phyloP scores from a whole-genome alignment of 805 yeast species.

The Lipomyces yamanashiensis region DNA sequence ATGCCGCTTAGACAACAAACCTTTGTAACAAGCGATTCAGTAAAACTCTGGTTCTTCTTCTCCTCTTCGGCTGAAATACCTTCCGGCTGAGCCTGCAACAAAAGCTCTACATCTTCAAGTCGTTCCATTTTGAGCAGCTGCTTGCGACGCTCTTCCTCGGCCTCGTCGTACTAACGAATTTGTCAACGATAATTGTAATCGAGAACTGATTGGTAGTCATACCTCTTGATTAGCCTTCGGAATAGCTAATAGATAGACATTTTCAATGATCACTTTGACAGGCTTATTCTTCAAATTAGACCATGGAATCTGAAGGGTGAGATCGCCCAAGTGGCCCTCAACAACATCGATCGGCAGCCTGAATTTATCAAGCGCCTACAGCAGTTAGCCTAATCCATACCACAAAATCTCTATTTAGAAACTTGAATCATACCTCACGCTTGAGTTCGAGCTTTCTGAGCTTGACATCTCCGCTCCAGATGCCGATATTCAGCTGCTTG shows the following conservation, averaged over 20 bases:
- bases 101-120: slow-evolving; percentile 65
- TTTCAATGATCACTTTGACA: slow-evolving; percentile 83
- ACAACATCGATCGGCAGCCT: slow-evolving; percentile 84
- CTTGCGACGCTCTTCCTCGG: slow-evolving; percentile 62
- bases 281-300: slow-evolving; percentile 91
- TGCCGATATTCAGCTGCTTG: slow-evolving; percentile 90
- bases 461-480: slow-evolving; percentile 97
- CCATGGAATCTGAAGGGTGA: slow-evolving; percentile 95
- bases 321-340: slow-evolving; percentile 87
- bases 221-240: slow-evolving; percentile 63
- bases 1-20: slow-evolving; percentile 45
- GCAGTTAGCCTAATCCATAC: not conserved
- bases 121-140: slow-evolving; percentile 69
- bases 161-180: slow-evolving; percentile 53
- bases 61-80: slow-evolving; percentile 44
- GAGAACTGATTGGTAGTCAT: not conserved
- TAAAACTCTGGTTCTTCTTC: slow-evolving; percentile 74
- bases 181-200: not conserved
- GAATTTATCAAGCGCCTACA: slow-evolving; percentile 75
- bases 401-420: too few species aligned
- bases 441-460: slow-evolving; percentile 75
- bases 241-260: slow-evolving; percentile 79
- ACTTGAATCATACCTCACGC: slow-evolving; percentile 57
- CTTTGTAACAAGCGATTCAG: slow-evolving; percentile 85
- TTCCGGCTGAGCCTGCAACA: slow-evolving; percentile 50